These are phyloP conservation scores for Dactylellina leptospora DNA, from an alignment of 2,329 filamentous ascomycete species.

Conservation along the genomic window DNA sequence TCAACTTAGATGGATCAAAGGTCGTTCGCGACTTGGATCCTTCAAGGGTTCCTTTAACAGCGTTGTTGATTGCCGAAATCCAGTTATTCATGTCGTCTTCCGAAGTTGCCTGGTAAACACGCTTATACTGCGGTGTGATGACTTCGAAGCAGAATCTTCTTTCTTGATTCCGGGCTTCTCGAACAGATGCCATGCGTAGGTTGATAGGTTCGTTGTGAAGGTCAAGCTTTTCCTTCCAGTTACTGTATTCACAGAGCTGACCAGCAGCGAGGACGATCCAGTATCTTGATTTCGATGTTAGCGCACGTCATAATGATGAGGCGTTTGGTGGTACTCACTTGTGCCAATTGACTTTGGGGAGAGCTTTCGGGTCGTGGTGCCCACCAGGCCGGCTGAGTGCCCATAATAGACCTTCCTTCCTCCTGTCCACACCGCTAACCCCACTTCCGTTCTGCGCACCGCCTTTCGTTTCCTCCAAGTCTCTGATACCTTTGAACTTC, in stretches of 20 bases:
- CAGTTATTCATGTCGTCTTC: constrained; percentile 98
- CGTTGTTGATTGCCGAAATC: constrained; percentile 97
- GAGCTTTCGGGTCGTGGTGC: constrained; percentile 90
- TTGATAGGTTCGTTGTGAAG: constrained; percentile 98
- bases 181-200: constrained; percentile 92
- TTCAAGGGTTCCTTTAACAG: constrained; percentile 93
- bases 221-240: constrained; percentile 98
- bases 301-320: not conserved
- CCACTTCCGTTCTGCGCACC: constrained; percentile 68
- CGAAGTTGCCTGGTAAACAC: constrained; percentile 96
- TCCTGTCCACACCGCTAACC: constrained; percentile 71
- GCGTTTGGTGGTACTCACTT: constrained; percentile 71
- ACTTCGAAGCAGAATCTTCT: constrained; percentile 97
- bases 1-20: constrained; percentile 60
- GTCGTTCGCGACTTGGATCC: constrained; percentile 69
- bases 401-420: constrained; percentile 95
- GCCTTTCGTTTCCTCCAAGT: constrained; percentile 76
- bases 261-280: constrained; percentile 99
- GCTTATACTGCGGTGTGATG: constrained; percentile 93
- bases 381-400: constrained; percentile 90
- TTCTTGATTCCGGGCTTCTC: constrained; percentile 93
- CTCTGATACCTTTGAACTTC: constrained; percentile 88
- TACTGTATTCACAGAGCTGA: constrained; percentile 96
- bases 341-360: constrained; percentile 98
- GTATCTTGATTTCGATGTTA: constrained; percentile 69